Conservation (phyloP, 2,329 filamentous ascomycete species). For the Hypomyces perniciosus region DNA sequence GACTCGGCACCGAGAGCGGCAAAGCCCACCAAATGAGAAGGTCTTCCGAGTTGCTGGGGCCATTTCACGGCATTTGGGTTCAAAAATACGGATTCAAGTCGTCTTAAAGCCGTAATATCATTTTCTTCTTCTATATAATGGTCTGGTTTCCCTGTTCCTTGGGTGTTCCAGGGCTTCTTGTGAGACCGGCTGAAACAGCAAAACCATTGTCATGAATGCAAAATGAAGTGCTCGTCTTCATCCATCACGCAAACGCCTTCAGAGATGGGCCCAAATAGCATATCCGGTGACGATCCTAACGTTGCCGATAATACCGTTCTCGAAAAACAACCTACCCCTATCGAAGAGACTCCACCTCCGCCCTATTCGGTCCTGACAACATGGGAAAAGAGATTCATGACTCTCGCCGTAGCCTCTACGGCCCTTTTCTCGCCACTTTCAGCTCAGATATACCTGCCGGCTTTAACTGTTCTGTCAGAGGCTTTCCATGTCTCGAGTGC, state of each 20-base stretch:
- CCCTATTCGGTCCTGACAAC: slow-evolving; percentile 34
- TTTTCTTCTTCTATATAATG: too few relatives aligned
- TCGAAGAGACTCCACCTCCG: slow-evolving; percentile 8
- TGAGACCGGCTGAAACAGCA: too few relatives aligned
- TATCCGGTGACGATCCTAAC: background rate
- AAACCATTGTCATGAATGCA: too few relatives aligned
- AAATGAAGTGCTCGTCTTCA: too few relatives aligned
- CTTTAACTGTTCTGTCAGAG: slow-evolving; percentile 41
- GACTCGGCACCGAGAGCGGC: slow-evolving; percentile 22
- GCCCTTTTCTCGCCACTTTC: slow-evolving; percentile 43
- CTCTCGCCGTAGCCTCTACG: slow-evolving; percentile 32
- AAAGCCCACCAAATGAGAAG: background rate
- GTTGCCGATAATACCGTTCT: background rate
- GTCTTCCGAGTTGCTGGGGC: background rate
- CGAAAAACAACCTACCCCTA: slow-evolving; percentile 14
- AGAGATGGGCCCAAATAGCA: too few relatives aligned
- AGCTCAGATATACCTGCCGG: slow-evolving; percentile 50
- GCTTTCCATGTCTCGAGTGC: slow-evolving; percentile 39
- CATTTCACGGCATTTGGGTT: too few relatives aligned
- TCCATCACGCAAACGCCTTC: too few relatives aligned
- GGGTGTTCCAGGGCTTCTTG: too few relatives aligned
- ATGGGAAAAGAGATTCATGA: slow-evolving; percentile 36
- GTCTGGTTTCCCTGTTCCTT: too few relatives aligned
- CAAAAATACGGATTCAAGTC: too few relatives aligned
- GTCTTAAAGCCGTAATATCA: too few relatives aligned